phyloP scores from a whole-genome alignment of 768 basidiomycete genomes.

The Boletus rufocinnamomeus region DNA sequence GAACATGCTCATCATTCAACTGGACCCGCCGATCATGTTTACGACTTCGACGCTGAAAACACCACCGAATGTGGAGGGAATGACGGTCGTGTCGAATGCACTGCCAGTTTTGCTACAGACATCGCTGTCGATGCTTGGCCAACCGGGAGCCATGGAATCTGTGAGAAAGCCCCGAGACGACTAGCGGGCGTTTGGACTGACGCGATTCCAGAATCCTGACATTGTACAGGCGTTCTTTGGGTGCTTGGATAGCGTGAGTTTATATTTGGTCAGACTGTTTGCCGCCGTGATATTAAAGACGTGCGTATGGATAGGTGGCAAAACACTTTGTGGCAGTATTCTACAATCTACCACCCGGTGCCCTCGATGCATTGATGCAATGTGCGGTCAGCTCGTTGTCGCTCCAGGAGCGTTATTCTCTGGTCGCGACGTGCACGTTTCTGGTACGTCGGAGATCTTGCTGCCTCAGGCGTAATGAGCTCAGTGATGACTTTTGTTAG shows the following conservation, averaged over 20 bases:
- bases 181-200: constrained; percentile 9
- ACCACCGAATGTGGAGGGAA: constrained; percentile 55
- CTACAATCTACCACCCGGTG: constrained; percentile 61
- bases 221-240: constrained; percentile 88
- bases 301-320: constrained; percentile 38
- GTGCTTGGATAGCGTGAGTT: constrained; percentile 72
- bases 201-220: constrained; percentile 72
- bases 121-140: constrained; percentile 52
- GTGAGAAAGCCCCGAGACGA: constrained; percentile 43
- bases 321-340: constrained; percentile 62
- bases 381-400: constrained; percentile 67
- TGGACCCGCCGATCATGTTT: constrained; percentile 67
- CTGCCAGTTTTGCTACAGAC: constrained; percentile 61
- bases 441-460: constrained; percentile 52
- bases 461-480: constrained; percentile 1
- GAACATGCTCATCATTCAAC: constrained; percentile 75
- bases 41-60: constrained; percentile 45
- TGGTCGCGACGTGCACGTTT: constrained; percentile 81
- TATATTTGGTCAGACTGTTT: not conserved
- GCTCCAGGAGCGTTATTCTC: constrained; percentile 82
- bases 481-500: constrained; percentile 36
- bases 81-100: constrained; percentile 53
- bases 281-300: not conserved
- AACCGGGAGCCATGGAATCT: constrained; percentile 66
- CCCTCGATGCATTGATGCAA: constrained; percentile 67